Base-by-base conservation (phyloP, 345 rosid species). In the Mercurialis annua region DNA sequence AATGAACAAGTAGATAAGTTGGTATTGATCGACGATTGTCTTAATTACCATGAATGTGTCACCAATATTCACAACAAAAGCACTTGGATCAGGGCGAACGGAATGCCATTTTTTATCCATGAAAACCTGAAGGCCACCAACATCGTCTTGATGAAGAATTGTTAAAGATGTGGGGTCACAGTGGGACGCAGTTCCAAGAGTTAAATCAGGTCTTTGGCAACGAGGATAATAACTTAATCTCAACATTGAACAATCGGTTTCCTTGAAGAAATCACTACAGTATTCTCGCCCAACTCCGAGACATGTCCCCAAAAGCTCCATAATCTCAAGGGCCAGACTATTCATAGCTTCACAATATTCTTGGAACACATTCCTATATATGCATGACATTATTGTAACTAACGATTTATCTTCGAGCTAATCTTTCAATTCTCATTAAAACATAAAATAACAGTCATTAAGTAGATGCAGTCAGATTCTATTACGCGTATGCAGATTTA, bases 111-210 rank as follows among this genome's bases (percentile, higher is more conserved):
- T 72, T 48, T 83, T 74, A 70, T 95, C 96, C 2, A 87, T 80
- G 33, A 85, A 90, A 44, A 95, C 98, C 78, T 95, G 96, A 50
- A 95, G 96, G 46, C 99, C 99, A 52, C 83, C 87, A 24, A 92
- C 90, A 44, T 81, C 83, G 71, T 87, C 99, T 79, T 95, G 99
- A 72, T 95, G 98, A 43, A 95, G 98, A 67, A 95, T 95, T 47
- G 99, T 95, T 71, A 95, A 77, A 63, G 99, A 95, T 24, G 98
- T 90, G 21, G 99, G 99, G 72, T 95, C 99, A 62, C 99, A 90
- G 74, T 94, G 99, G 76, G 99, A 98, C 18, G 98, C 99, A 31
- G 99, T 92, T 65, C 99, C 98, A 38, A 92, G 78, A 16, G 99
- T 90, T 36, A 83, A 81, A 65, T 95, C 92, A 27, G 99, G 97